A percentile compares a stretch with the other conserved stretches of the same genome.
Conservation (phyloP, 176 grass and related monocot genomes). For the Eragrostis nindensis region DNA sequence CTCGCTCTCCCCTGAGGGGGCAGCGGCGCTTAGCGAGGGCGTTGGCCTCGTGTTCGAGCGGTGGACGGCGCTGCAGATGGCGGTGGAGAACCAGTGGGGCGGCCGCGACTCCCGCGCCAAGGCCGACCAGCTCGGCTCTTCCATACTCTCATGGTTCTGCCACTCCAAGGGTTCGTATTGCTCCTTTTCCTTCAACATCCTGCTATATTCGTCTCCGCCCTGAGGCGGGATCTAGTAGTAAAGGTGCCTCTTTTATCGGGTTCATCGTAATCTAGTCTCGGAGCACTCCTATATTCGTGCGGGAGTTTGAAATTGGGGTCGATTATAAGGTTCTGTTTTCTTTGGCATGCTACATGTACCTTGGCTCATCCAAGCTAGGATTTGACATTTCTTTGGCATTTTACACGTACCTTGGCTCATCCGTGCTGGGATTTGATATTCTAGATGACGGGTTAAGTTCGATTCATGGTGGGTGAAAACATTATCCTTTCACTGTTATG, state of each 20-base stretch:
- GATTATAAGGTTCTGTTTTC: neutral
- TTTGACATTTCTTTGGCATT: too few relatives aligned
- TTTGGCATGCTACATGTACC: neutral
- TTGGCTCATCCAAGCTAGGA: too few relatives aligned
- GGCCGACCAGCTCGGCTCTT: constrained; percentile 55
- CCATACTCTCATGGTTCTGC: constrained; percentile 70
- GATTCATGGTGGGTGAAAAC: neutral
- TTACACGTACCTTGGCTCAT: neutral
- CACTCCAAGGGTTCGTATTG: constrained; percentile 53
- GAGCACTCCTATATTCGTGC: too few relatives aligned
- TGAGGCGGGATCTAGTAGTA: neutral
- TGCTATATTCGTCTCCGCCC: neutral
- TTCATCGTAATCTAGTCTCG: too few relatives aligned
- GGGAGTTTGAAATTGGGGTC: neutral
- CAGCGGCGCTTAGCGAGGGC: constrained; percentile 55
- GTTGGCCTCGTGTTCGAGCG: constrained; percentile 61
- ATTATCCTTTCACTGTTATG: neutral
- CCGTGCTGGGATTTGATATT: neutral
- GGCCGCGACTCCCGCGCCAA: constrained; percentile 69
- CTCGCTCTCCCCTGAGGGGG: constrained; percentile 47
- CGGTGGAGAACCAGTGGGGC: constrained; percentile 82
- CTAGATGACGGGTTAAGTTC: neutral
- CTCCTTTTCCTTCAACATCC: neutral
- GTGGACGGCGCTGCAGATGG: constrained; percentile 93
- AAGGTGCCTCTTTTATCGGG: neutral